Evolutionary conservation across 2,329 filamentous ascomycete species (phyloP).

Genomic region (Penicillium griseofulvum): DNA sequence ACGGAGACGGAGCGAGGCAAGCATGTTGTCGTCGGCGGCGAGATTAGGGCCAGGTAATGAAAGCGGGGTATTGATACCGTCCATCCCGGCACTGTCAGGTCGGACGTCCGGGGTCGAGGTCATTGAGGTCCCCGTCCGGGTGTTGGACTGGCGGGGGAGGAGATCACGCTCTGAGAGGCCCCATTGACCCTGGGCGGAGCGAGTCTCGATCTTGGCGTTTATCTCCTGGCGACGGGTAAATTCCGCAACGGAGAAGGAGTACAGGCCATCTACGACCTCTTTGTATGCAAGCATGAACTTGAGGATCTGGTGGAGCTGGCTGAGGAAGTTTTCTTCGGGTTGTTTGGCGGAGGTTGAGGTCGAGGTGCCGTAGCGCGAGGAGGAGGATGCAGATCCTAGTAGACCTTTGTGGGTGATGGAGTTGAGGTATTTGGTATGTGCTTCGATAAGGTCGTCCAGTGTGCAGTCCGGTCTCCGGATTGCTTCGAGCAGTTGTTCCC

Average conservation of each 20-base stretch:
- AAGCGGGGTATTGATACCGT: conserved; percentile 41
- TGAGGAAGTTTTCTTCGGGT: conserved; percentile 76
- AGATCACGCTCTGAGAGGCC: conserved; percentile 58
- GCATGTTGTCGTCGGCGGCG: conserved; percentile 57
- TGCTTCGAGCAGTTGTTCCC: conserved; percentile 82
- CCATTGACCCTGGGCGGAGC: conserved; percentile 64
- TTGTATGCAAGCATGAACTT: conserved; percentile 93
- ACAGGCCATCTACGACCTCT: conserved; percentile 88
- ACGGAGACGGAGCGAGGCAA: conserved; percentile 72
- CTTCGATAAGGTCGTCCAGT: conserved; percentile 89
- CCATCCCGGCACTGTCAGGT: conserved; percentile 18
- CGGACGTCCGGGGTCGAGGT: conserved; percentile 28
- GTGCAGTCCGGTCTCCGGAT: conserved; percentile 84
- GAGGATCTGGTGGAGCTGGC: conserved; percentile 86
- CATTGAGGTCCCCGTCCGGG: conserved; percentile 28
- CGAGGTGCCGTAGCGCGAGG: conserved; percentile 22
- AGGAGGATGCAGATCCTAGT: conserved; percentile 62
- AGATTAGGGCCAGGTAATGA: conserved; percentile 35
- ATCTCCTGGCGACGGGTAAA: conserved; percentile 88
- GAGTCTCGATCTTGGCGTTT: conserved; percentile 67
- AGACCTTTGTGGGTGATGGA: conserved; percentile 95
- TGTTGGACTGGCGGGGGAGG: conserved; percentile 32
- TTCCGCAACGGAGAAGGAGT: conserved; percentile 91
- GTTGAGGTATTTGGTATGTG: conserved; percentile 85
- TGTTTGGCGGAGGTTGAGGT: conserved; percentile 37